A percentile compares a stretch with the other conserved stretches of the same genome.
Evolutionary conservation across 345 rosid genomes (phyloP).

Genomic region (Citrus reticulata): DNA sequence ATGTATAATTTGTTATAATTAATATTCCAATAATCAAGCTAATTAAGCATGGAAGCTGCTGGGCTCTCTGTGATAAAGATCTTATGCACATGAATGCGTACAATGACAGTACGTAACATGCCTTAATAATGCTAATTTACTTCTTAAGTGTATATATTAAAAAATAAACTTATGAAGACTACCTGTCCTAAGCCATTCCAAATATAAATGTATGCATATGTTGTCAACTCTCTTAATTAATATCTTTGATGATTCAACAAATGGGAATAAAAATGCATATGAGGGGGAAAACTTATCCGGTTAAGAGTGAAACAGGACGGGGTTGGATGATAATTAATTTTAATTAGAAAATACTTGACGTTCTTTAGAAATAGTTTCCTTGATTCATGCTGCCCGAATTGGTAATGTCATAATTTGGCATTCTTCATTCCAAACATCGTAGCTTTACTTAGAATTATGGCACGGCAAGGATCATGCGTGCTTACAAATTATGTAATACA

Average conservation of each 20-base stretch:
- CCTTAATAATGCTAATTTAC: background rate
- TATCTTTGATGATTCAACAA: background rate
- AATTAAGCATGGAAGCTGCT: constrained; percentile 4
- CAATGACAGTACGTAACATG: background rate
- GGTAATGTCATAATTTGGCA: background rate
- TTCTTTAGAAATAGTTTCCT: background rate
- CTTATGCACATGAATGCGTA: background rate
- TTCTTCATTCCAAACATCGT: background rate
- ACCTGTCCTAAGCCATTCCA: background rate
- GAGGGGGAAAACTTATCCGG: background rate
- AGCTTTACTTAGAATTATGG: background rate
- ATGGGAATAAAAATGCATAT: background rate
- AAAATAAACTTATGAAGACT: background rate
- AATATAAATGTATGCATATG: background rate
- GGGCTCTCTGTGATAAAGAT: background rate
- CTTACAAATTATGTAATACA: background rate
- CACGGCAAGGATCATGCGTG: background rate
- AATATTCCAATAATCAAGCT: background rate
- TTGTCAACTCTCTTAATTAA: background rate
- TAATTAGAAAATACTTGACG: too few relatives aligned
- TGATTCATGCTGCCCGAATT: background rate
- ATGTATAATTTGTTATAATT: too few relatives aligned
- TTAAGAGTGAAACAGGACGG: background rate
- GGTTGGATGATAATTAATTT: background rate
- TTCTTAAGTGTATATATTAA: background rate